Evolutionary conservation across 2,329 filamentous ascomycete species (phyloP).

Genomic region (Alternaria tenuissima): DNA sequence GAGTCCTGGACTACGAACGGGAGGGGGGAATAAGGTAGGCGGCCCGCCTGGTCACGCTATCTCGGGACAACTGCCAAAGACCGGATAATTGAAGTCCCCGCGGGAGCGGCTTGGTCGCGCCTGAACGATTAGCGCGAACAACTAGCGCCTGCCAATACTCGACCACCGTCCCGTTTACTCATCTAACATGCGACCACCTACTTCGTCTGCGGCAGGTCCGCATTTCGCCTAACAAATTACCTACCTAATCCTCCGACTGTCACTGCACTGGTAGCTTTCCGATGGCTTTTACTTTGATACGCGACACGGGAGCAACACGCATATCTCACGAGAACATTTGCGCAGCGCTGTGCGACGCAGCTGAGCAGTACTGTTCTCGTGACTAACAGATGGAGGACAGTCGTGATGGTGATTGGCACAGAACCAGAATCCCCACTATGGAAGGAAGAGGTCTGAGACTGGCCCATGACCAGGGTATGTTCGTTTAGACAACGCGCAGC

Average conservation of each 20-base stretch:
- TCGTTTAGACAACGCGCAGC: conserved; percentile 1
- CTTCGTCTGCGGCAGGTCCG: conserved; percentile 2
- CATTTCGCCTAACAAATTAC: conserved; percentile 4
- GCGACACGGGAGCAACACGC: background rate
- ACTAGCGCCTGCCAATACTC: conserved; percentile 3
- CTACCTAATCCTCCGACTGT: background rate
- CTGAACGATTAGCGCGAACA: background rate
- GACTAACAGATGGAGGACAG: background rate
- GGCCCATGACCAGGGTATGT: background rate
- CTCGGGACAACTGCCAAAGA: background rate
- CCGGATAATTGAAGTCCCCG: conserved; percentile 13
- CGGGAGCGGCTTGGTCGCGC: conserved; percentile 4
- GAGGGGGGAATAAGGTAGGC: conserved; percentile 5
- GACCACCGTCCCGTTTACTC: conserved; percentile 5
- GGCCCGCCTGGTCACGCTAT: conserved; percentile 12
- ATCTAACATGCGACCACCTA: conserved; percentile 7
- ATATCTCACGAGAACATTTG: background rate
- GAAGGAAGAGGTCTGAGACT: background rate
- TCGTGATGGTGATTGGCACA: background rate
- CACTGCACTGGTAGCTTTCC: background rate
- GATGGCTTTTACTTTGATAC: background rate
- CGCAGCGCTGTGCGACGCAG: background rate
- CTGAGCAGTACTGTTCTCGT: background rate
- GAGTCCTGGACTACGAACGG: conserved; percentile 2
- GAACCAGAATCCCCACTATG: background rate